A percentile compares a stretch with the other conserved stretches of the same genome.
Conservation (phyloP, 2,329 filamentous ascomycete species). For the Scytalidium lignicola region DNA sequence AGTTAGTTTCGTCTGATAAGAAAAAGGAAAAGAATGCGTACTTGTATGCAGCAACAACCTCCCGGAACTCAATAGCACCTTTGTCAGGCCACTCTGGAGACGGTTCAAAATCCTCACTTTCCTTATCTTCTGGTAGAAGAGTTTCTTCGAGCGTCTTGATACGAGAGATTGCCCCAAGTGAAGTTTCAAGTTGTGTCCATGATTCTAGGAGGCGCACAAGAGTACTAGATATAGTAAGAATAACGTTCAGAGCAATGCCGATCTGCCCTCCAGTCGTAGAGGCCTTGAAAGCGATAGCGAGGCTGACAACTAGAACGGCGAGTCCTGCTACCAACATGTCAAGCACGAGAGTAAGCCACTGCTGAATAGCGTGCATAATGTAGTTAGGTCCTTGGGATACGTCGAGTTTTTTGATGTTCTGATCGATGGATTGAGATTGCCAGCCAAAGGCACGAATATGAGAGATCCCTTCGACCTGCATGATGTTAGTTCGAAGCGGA, state of each 20-base stretch:
- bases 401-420: conserved; percentile 44
- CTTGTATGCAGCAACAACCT: conserved; percentile 23
- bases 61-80: conserved; percentile 27
- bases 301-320: conserved; percentile 10
- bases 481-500: neutral
- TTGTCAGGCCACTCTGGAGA: conserved; percentile 25
- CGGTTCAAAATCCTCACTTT: conserved; percentile 3
- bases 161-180: conserved; percentile 51
- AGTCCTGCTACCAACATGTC: conserved; percentile 12
- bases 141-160: conserved; percentile 46
- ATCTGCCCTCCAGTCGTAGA: conserved; percentile 15
- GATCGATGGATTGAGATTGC: conserved; percentile 37
- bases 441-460: conserved; percentile 54
- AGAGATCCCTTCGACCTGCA: conserved; percentile 41
- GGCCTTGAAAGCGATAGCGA: conserved; percentile 11
- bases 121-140: conserved; percentile 29
- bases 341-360: conserved; percentile 49
- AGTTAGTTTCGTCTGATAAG: neutral
- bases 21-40: conserved; percentile 1
- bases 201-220: conserved; percentile 28
- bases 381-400: conserved; percentile 52
- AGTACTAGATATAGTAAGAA: conserved; percentile 16
- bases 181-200: conserved; percentile 54
- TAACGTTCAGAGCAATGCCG: conserved; percentile 20
- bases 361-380: conserved; percentile 48